A percentile compares a stretch with the other conserved stretches of the same genome.
phyloP scores from a whole-genome alignment of 805 yeast genomes.

The Hemisphaericaspora nanyangensis region DNA sequence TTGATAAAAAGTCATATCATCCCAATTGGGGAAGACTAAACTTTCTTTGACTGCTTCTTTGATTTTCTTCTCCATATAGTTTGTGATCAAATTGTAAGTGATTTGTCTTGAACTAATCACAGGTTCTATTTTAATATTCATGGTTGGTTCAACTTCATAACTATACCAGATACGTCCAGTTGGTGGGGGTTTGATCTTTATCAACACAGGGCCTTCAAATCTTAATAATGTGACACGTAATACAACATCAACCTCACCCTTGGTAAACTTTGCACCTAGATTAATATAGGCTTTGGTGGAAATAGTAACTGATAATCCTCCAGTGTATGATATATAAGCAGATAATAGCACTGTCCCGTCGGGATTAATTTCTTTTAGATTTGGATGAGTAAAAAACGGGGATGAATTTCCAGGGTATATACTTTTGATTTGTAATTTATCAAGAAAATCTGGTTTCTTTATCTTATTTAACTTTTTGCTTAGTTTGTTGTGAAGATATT shows the following conservation, averaged over 20 bases:
- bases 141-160: slow-evolving; percentile 72
- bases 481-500: slow-evolving; percentile 54
- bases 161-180: slow-evolving; percentile 88
- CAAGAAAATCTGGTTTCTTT: slow-evolving; percentile 83
- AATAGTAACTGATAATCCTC: slow-evolving; percentile 70
- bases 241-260: slow-evolving; percentile 70
- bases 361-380: slow-evolving; percentile 63
- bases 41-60: slow-evolving; percentile 77
- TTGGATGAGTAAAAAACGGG: slow-evolving; percentile 75
- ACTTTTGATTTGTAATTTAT: slow-evolving; percentile 70
- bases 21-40: slow-evolving; percentile 84
- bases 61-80: slow-evolving; percentile 71
- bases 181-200: slow-evolving; percentile 84
- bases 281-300: slow-evolving; percentile 77
- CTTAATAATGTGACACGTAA: slow-evolving; percentile 64
- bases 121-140: slow-evolving; percentile 81
- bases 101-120: slow-evolving; percentile 82
- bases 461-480: slow-evolving; percentile 72
- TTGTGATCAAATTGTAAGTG: slow-evolving; percentile 74
- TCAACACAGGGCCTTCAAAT: slow-evolving; percentile 68
- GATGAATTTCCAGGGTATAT: slow-evolving; percentile 76
- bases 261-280: slow-evolving; percentile 65
- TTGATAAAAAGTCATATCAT: slow-evolving; percentile 71
- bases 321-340: slow-evolving; percentile 63
- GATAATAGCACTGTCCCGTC: slow-evolving; percentile 72